A percentile compares a stretch with the other conserved stretches of the same genome.
Evolutionary conservation across 352 stramenopile species (phyloP).

Genomic region (Globisporangium lucens): DNA sequence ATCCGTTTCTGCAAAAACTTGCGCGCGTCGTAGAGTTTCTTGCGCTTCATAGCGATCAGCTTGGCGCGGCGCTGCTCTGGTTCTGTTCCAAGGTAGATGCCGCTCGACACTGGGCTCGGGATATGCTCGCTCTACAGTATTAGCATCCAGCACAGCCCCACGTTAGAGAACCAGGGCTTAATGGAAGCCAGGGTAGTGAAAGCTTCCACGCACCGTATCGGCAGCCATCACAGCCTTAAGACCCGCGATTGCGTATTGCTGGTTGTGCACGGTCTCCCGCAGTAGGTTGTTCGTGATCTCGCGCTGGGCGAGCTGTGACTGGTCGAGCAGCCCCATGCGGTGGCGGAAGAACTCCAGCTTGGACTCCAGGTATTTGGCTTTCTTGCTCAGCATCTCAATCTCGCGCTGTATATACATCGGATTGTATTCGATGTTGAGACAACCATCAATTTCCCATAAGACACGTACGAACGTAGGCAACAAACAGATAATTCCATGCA

Average conservation of each 20-base stretch:
- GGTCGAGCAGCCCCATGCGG: not conserved
- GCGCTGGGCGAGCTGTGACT: not conserved
- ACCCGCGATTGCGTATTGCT: not conserved
- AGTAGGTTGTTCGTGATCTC: constrained; percentile 1
- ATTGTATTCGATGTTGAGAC: too few species aligned
- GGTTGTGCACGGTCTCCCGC: not conserved
- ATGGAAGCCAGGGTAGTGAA: not conserved
- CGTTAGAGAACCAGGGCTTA: not conserved
- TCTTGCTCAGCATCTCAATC: not conserved
- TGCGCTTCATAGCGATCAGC: not conserved
- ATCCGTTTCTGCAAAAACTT: not conserved
- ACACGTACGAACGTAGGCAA: too few species aligned
- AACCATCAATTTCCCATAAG: too few species aligned
- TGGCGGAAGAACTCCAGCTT: not conserved
- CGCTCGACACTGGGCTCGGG: not conserved
- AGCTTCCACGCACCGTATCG: not conserved
- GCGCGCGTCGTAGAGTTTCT: constrained; percentile 5
- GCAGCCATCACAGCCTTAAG: not conserved
- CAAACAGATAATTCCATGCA: too few species aligned
- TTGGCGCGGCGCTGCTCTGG: not conserved
- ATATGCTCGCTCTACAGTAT: not conserved
- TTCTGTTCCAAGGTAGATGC: not conserved
- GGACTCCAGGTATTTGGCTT: not conserved
- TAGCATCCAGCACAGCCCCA: not conserved
- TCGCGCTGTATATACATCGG: not conserved